A percentile compares a stretch with the other conserved stretches of the same genome.
These are phyloP conservation scores for Paecilomyces fulvus DNA, from an alignment of 2,329 filamentous ascomycete genomes.

Conservation along the genomic window DNA sequence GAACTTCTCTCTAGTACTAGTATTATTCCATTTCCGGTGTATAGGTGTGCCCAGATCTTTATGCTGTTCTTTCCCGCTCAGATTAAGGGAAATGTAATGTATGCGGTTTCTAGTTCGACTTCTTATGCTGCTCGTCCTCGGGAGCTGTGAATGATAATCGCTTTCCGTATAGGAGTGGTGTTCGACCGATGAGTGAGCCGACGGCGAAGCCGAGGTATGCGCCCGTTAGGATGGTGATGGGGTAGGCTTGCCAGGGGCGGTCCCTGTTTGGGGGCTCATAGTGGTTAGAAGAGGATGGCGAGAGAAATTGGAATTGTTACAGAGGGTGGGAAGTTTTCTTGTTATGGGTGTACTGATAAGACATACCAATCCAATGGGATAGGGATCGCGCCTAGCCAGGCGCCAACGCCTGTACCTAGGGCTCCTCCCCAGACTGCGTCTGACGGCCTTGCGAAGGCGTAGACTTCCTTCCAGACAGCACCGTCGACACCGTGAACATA, in stretches of 20 bases:
- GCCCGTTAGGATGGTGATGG: conserved; percentile 79
- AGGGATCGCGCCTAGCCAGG: conserved; percentile 88
- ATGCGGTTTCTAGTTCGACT: not conserved
- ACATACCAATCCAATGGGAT: conserved; percentile 85
- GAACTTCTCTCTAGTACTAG: not conserved
- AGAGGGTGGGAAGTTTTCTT: no score
- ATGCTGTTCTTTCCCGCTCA: not conserved
- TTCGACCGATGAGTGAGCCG: conserved; percentile 38
- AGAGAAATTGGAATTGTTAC: no score
- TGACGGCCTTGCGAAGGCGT: conserved; percentile 61
- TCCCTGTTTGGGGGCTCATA: conserved; percentile 46
- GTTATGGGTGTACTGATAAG: no score
- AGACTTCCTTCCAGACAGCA: conserved; percentile 59
- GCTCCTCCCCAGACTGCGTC: conserved; percentile 80
- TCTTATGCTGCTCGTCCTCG: not conserved
- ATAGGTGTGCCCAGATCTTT: not conserved
- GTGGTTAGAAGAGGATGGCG: not conserved
- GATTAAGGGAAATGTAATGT: not conserved
- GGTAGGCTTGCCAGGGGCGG: conserved; percentile 98
- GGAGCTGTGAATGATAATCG: conserved; percentile 4
- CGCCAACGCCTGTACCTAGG: conserved; percentile 69
- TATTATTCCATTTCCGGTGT: not conserved
- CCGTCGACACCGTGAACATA: conserved; percentile 76
- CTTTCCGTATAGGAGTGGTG: conserved; percentile 14
- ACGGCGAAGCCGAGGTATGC: conserved; percentile 69